Base-by-base conservation (phyloP, 176 grass and related monocot genomes). In the Musa schizocarpa region DNA sequence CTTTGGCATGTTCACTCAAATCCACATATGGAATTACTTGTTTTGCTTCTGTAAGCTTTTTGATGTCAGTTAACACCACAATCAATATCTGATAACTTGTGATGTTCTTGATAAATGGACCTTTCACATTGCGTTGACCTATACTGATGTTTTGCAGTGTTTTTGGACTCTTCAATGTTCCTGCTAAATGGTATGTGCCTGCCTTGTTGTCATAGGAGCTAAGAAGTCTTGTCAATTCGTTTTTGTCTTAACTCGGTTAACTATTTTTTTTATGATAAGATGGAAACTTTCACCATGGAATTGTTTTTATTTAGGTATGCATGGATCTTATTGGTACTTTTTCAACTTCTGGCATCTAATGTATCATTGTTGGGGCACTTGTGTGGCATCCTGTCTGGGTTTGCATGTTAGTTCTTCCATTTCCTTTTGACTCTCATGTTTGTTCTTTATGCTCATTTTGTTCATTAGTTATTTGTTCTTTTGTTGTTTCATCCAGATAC, bases 121-220 rank as follows among this genome's bases (percentile, higher is more conserved):
- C 17, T 54, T 50, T 56, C 0, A 65, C n/a, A 49, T 71, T 54
- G 29, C 49, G 53, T 71, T 78, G 11, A 20, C 24, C n/a, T 34
- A 59, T 76, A 24, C 53, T 74, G 61, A 52, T 72, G 52, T 83
- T 85, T 75, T 75, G 53, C 94, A 98, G 94, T 89, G 86, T 98
- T 64, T 98, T 98, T 63, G 90, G 94, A 63, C 90, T 98, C 80
- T 98, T 98, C 86, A 98, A 89, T 81, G 90, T 98, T 72, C 94
- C 94, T 85, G 88, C 94, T 53, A 86, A 93, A 84, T 91, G 90
- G 94, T 98, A 98, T 69, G 63, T 56, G 72, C 56, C 54, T 16
- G 34, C 34, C 34, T 61, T 64, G 53, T 69, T 80, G 12, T 29
- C 13, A 53, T 17, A 80, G 55, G 34, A 43, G 6, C 34, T 43